These are phyloP conservation scores for Symbiodinium natans DNA, from an alignment of 73 alveolate species.

Conservation along the genomic window DNA sequence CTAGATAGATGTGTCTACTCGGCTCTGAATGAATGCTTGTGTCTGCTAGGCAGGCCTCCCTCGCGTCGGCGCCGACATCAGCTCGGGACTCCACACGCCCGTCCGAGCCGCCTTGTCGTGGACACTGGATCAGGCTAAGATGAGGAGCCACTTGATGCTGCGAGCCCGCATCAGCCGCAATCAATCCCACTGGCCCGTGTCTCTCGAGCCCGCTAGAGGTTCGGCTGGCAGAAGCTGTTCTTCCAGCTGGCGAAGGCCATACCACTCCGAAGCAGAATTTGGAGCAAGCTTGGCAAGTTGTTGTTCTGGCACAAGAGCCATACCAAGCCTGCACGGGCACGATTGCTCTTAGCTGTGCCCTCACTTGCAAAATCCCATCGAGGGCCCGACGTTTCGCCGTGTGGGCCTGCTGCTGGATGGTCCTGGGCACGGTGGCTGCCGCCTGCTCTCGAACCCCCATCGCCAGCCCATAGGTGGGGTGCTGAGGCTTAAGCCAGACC, in stretches of 20 bases:
- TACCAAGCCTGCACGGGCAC: too few relatives aligned
- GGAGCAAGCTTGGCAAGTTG: too few relatives aligned
- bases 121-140: conserved; percentile 77
- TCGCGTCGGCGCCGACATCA: conserved; percentile 67
- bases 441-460: conserved; percentile 75
- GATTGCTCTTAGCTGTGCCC: too few relatives aligned
- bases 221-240: conserved; percentile 89
- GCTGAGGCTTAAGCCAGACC: too few relatives aligned
- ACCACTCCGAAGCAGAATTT: too few relatives aligned
- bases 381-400: conserved; percentile 45
- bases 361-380: too few relatives aligned
- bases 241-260: conserved; percentile 67
- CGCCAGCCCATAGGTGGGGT: conserved; percentile 70
- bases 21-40: too few relatives aligned
- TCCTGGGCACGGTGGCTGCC: conserved; percentile 81
- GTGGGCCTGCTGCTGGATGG: conserved; percentile 88
- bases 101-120: conserved; percentile 68
- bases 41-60: conserved; percentile 32
- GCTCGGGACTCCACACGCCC: conserved; percentile 40
- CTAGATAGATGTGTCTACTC: too few relatives aligned
- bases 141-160: conserved; percentile 19
- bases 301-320: too few relatives aligned
- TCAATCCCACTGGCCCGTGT: not conserved
- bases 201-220: conserved; percentile 14
- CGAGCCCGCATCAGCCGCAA: not conserved